phyloP scores from a whole-genome alignment of 192 early-diverging fungal species.

The Spizellomyces punctatus region DNA sequence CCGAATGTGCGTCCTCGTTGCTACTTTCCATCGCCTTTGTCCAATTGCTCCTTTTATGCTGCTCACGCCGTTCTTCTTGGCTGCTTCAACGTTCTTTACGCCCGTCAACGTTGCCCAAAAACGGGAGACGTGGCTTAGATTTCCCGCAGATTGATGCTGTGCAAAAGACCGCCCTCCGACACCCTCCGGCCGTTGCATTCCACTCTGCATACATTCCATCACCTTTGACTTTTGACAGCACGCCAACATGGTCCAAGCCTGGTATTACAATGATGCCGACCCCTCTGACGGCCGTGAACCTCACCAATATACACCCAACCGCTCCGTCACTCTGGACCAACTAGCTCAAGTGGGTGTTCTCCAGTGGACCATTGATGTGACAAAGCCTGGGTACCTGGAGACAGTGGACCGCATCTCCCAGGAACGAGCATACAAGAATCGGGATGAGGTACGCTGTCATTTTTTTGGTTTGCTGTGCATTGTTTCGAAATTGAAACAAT shows the following conservation, averaged over 20 bases:
- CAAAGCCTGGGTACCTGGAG: constrained; percentile 54
- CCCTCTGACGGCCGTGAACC: constrained; percentile 72
- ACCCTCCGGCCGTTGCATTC: too few species aligned
- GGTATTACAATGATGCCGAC: constrained; percentile 68
- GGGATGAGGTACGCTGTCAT: constrained; percentile 67
- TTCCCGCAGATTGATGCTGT: too few species aligned
- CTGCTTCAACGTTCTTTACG: too few species aligned
- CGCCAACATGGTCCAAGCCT: constrained; percentile 44
- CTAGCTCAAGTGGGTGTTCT: constrained; percentile 73
- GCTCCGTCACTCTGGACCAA: constrained; percentile 66
- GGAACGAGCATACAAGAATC: constrained; percentile 88
- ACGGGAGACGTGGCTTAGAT: too few species aligned
- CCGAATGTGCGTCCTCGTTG: too few species aligned
- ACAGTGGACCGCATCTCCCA: constrained; percentile 69
- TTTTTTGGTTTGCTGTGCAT: background rate
- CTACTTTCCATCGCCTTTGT: too few species aligned
- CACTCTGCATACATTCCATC: too few species aligned
- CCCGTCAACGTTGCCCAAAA: too few species aligned
- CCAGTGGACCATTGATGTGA: constrained; percentile 64
- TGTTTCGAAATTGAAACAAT: constrained; percentile 2
- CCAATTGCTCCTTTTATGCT: too few species aligned
- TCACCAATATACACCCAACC: constrained; percentile 74
- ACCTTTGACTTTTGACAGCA: too few species aligned
- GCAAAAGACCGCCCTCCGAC: too few species aligned
- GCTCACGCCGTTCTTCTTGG: too few species aligned